A percentile compares a stretch with the other conserved stretches of the same genome.
These are phyloP conservation scores for Linnemannia hyalina DNA, from an alignment of 192 early-diverging fungal genomes.

Conservation along the genomic window DNA sequence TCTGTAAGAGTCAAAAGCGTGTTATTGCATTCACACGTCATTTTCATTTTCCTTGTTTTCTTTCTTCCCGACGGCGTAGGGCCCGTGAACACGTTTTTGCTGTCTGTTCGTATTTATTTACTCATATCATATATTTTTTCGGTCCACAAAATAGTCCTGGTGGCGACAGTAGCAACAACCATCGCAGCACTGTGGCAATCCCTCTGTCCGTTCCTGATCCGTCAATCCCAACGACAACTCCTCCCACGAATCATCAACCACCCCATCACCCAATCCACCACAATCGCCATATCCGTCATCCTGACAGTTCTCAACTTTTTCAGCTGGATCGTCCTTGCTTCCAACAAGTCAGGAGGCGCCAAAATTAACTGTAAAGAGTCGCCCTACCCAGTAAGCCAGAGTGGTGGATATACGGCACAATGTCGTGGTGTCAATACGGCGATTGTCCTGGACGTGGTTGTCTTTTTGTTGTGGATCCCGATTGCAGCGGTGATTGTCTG, in stretches of 20 bases:
- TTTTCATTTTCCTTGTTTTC: background rate
- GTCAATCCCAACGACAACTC: background rate
- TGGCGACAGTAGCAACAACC: conserved; percentile 38
- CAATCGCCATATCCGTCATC: conserved; percentile 31
- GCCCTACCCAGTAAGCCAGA: background rate
- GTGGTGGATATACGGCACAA: conserved; percentile 28
- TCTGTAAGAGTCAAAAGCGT: conserved; percentile 28
- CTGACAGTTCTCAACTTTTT: conserved; percentile 45
- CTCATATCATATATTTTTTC: background rate
- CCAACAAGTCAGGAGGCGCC: conserved; percentile 32
- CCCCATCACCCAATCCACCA: conserved; percentile 31
- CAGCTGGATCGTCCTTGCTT: conserved; percentile 48
- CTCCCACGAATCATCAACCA: conserved; percentile 47
- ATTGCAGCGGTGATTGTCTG: conserved; percentile 44
- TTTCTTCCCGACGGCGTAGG: background rate
- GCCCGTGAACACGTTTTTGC: background rate
- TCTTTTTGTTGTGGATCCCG: conserved; percentile 46
- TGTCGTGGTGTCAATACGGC: conserved; percentile 45
- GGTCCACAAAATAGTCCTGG: conserved; percentile 22
- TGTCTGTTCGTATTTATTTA: background rate
- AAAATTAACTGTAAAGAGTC: conserved; percentile 40
- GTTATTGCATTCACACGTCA: background rate
- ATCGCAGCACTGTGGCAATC: conserved; percentile 45
- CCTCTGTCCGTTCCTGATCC: conserved; percentile 33
- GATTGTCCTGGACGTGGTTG: conserved; percentile 30